Percentiles rank a stretch among this genome's conserved stretches.
These are phyloP conservation scores for Leccinum barrowsii DNA, from an alignment of 768 basidiomycete species.

Conservation along the genomic window DNA sequence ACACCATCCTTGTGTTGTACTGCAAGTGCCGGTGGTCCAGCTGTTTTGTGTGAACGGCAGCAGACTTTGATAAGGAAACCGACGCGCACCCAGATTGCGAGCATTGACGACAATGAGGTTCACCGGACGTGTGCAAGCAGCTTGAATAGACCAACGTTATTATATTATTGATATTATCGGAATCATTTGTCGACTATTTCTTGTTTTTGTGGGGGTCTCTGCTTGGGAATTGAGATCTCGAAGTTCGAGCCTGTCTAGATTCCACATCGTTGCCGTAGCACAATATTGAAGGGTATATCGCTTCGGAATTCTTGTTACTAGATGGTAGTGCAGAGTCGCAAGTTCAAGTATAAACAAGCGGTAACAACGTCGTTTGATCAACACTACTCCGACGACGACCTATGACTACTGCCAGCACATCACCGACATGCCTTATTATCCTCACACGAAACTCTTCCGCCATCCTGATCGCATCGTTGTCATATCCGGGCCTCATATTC, in stretches of 20 bases:
- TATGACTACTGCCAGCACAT: no score
- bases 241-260: neutral
- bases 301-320: neutral
- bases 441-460: slow-evolving; percentile 47
- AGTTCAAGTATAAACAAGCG: neutral
- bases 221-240: neutral
- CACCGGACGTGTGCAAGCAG: no score
- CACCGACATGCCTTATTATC: slow-evolving; percentile 39
- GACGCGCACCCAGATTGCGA: no score
- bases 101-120: no score
- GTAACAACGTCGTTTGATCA: neutral
- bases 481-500: slow-evolving; percentile 61
- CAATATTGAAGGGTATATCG: neutral
- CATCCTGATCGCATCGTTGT: slow-evolving; percentile 36
- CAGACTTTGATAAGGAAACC: neutral
- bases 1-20: neutral
- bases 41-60: neutral
- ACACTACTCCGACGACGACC: neutral
- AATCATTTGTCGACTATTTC: no score
- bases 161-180: no score
- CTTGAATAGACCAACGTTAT: no score
- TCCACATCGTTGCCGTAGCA: neutral
- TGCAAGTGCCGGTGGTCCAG: neutral
- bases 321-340: neutral
- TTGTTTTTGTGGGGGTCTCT: neutral